These are phyloP conservation scores for Cyclostephanos tholiformis DNA, from an alignment of 108 stramenopile species.

Conservation along the genomic window DNA sequence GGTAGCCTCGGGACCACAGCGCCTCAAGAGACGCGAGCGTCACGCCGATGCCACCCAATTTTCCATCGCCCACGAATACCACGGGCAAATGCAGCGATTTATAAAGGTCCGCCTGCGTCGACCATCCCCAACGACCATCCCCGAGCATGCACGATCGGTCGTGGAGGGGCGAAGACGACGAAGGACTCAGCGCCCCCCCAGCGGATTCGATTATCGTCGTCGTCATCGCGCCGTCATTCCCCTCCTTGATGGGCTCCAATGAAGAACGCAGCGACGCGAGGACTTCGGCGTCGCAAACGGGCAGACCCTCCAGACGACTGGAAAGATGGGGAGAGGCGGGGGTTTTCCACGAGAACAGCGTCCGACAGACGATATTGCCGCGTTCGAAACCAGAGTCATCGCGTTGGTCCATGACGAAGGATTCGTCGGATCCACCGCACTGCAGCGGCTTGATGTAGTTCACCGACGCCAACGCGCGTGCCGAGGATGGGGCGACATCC, in stretches of 20 bases:
- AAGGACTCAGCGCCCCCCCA: conserved; percentile 87
- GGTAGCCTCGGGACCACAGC: conserved; percentile 81
- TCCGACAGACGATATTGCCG: conserved; percentile 36
- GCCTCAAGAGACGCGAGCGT: conserved; percentile 90
- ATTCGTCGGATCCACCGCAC: conserved; percentile 87
- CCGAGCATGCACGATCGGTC: conserved; percentile 7
- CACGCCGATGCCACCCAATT: conserved; percentile 92
- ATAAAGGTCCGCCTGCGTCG: conserved; percentile 93
- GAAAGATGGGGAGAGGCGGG: conserved; percentile 92
- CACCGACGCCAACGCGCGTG: conserved; percentile 2
- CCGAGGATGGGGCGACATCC: conserved; percentile 2
- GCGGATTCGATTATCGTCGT: conserved; percentile 77
- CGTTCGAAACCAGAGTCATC: neutral
- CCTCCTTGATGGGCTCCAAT: conserved; percentile 26
- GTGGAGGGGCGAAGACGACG: conserved; percentile 80
- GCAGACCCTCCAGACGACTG: conserved; percentile 67
- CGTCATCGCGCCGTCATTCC: neutral
- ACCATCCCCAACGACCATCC: conserved; percentile 80
- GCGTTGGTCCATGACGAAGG: conserved; percentile 55
- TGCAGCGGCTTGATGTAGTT: conserved; percentile 96
- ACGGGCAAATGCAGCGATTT: conserved; percentile 68
- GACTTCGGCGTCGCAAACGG: conserved; percentile 75
- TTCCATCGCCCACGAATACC: conserved; percentile 92
- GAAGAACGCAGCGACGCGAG: conserved; percentile 49
- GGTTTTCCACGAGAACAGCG: conserved; percentile 88